phyloP scores from a whole-genome alignment of 305 asterid genomes.

The Solanum hybrid region DNA sequence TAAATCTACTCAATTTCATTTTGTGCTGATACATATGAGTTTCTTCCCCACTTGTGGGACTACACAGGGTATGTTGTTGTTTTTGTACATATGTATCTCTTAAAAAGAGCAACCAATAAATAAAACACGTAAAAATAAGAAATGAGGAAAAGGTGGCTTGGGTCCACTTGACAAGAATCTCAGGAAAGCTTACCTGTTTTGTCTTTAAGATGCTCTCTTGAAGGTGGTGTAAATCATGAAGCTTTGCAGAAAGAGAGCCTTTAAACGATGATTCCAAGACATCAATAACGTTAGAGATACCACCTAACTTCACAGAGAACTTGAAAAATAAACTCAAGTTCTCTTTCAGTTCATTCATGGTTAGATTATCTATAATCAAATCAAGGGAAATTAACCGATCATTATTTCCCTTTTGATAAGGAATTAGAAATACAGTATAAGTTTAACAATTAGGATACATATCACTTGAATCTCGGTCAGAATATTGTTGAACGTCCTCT shows the following conservation, averaged over 20 bases:
- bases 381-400: slow-evolving; percentile 36
- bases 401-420: not conserved
- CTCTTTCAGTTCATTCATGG: slow-evolving; percentile 38
- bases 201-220: slow-evolving; percentile 78
- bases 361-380: slow-evolving; percentile 50
- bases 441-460: slow-evolving; percentile 63
- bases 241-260: slow-evolving; percentile 63
- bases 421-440: not conserved
- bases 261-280: slow-evolving; percentile 82
- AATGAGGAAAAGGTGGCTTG: not conserved
- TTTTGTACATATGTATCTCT: not conserved
- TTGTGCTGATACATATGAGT: not conserved
- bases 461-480: slow-evolving; percentile 46
- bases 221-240: slow-evolving; percentile 64
- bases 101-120: not conserved
- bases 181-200: slow-evolving; percentile 61
- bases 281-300: slow-evolving; percentile 64
- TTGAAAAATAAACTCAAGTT: slow-evolving; percentile 46
- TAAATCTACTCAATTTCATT: not conserved
- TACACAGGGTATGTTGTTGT: not conserved
- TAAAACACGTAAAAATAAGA: not conserved
- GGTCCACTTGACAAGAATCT: slow-evolving; percentile 8
- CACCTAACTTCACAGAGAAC: slow-evolving; percentile 64
- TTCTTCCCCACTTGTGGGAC: not conserved
- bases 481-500: slow-evolving; percentile 47